Conservation (phyloP, 495 filamentous ascomycete species). For the Lindgomyces ingoldianus region DNA sequence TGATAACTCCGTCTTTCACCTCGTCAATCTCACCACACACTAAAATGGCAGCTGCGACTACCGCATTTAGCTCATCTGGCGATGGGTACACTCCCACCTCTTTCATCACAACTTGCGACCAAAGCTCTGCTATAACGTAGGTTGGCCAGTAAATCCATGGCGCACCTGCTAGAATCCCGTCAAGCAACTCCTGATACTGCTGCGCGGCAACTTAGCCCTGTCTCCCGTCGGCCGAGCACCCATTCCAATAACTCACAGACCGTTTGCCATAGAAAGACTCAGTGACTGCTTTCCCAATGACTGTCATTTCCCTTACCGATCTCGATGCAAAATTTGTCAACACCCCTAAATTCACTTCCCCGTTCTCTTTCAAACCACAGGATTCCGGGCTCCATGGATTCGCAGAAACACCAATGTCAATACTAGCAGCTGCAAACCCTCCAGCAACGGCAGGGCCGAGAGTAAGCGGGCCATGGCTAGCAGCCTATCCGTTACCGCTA, state of each 20-base stretch:
- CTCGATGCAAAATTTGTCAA: conserved; percentile 19
- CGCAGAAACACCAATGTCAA: background rate
- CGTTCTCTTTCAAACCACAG: conserved; percentile 23
- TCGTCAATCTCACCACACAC: conserved; percentile 22
- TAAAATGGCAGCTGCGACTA: conserved; percentile 14
- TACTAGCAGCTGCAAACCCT: conserved; percentile 3
- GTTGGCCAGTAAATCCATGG: conserved; percentile 41
- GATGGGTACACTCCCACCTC: conserved; percentile 18
- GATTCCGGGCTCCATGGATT: background rate
- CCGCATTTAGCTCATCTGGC: conserved; percentile 36
- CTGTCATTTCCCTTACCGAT: background rate
- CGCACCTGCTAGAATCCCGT: conserved; percentile 9
- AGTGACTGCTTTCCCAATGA: background rate
- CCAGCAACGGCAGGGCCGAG: background rate
- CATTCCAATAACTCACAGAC: conserved; percentile 8
- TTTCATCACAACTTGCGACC: conserved; percentile 43
- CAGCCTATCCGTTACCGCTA: conserved; percentile 3
- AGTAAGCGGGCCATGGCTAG: no score
- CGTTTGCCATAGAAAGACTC: conserved; percentile 3
- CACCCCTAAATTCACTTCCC: conserved; percentile 37
- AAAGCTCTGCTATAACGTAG: conserved; percentile 37
- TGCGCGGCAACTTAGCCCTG: conserved; percentile 12
- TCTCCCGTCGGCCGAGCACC: conserved; percentile 15
- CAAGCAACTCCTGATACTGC: background rate
- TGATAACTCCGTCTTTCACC: conserved; percentile 22